Conservation (phyloP, 352 stramenopile species). For the Phytophthora syringae region DNA sequence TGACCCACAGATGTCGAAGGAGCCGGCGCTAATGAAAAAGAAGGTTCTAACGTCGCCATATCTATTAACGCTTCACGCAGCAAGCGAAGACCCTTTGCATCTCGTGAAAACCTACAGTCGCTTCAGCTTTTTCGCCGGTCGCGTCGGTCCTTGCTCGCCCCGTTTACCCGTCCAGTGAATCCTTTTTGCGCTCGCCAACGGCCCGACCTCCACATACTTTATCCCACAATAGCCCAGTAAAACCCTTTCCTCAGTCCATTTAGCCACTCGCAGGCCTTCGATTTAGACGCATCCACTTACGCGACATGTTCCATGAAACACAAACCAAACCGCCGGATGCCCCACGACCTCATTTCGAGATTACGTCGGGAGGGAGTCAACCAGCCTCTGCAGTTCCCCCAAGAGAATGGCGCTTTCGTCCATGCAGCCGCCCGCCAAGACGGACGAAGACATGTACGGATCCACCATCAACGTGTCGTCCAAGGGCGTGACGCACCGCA, state of each 20-base stretch:
- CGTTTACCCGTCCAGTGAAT: not conserved
- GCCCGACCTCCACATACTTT: not conserved
- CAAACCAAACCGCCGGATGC: not conserved
- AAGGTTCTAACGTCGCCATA: not conserved
- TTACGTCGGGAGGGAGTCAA: slow-evolving; percentile 20
- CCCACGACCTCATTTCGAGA: slow-evolving; percentile 37
- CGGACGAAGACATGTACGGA: slow-evolving; percentile 28
- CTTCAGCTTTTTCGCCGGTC: no score
- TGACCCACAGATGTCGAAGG: not conserved
- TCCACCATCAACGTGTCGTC: slow-evolving; percentile 30
- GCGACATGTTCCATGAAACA: slow-evolving; percentile 20
- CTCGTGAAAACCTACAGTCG: no score
- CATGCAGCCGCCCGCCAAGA: slow-evolving; percentile 19
- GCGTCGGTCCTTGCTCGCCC: not conserved
- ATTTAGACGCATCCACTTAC: slow-evolving; percentile 12
- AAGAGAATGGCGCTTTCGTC: slow-evolving; percentile 8
- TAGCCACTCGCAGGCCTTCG: not conserved
- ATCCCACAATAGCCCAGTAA: not conserved
- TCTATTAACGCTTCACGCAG: not conserved
- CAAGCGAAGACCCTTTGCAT: no score
- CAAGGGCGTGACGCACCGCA: slow-evolving; percentile 37
- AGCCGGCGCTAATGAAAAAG: slow-evolving; percentile 1
- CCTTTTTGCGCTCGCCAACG: not conserved
- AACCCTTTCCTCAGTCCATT: not conserved
- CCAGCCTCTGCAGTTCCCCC: not conserved